Evolutionary conservation across 208 protist genomes (phyloP), one percentile per base, ranked within the genome.

Genomic region (Phytomonas serpens): DNA sequence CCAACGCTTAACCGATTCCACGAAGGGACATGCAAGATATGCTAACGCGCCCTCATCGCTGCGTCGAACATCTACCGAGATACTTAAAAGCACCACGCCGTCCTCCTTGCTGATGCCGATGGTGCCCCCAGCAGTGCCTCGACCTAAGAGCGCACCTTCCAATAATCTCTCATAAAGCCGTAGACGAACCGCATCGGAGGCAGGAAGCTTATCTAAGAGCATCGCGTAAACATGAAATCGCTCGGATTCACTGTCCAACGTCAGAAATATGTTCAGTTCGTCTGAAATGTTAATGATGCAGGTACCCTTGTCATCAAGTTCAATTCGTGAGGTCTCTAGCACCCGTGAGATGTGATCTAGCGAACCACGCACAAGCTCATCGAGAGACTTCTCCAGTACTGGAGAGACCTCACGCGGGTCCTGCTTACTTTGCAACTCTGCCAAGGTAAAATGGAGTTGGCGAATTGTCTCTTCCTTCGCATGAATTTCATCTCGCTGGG

Each of bases 141-240:
- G 81, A 3, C 92, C 88, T 0, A 97, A 81, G 16, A 95, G 68
- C 34, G 89, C 81, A 13, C 88, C 89, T 57, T 94, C 75, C 31
- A 97, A 71, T 2, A 95, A 76, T 63, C 68, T 62, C 65, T 93
- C 86, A 77, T 92, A 97, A 34, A 97, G 73, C 66, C 64, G 42
- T 63, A 93, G 63, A 34, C 80, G 69, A 23, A 62, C 29, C 6
- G 38, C 67, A 10, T 77, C 38, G 11, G 69, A 64, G 19, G 69
- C 33, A 2, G 92, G 92, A 33, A 97, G 71, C n/a, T 69, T n/a
- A 47, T 77, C 77, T 27, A 94, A 82, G 31, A 97, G 75, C 32
- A 86, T 82, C 19, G 81, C 78, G 77, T 97, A 97, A 14, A 94
- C 72, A 71, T 85, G 93, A 13, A 95, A 36, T 16, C 81, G 79